Base-by-base conservation (phyloP, 2,329 filamentous ascomycete genomes). In the Stemphylium vesicarium region DNA sequence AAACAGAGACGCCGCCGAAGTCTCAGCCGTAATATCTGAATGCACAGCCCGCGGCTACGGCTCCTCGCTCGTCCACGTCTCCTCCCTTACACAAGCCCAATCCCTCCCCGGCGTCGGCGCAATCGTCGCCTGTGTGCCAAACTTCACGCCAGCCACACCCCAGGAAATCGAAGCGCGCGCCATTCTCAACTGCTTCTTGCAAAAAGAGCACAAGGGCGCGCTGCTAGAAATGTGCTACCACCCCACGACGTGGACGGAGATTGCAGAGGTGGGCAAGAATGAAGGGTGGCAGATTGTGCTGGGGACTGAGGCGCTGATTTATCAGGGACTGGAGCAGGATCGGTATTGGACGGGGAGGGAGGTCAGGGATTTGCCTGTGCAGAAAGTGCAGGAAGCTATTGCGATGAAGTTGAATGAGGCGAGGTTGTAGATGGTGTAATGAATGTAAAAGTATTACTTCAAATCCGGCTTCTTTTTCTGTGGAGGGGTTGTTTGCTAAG, bases 161-260 rank as follows among this genome's bases (percentile, higher is more conserved):
- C 82, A 82, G 24, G 90, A 95, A 78, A 78, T 81, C 24, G 77
- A 79, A 37, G 85, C 88, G 4, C 79, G 90, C 1, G 72, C 75
- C 1, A 80, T 91, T 0, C 73, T 82, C 0, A 80, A 85, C 65
- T 72, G 78, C 3, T 82, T 84, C 46, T 56, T 84, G 31, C 43
- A 53, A 22, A 80, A 80, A 49, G 69, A 79, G 26, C 76, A 82
- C 57, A 88, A 88, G 74, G 89, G 88, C 6, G 85, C 85, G 6
- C 84, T 93, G 52, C 73, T 93, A 56, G 90, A 93, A 74, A 93
- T 94, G 90, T 92, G 89, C 79, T 93, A 93, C 72, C 90, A 92
- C 70, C 90, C 90, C 0, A 74, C 81, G 2, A 87, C 88, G 0
- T 72, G 64, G 62, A 93, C 90, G 0, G 80, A 83, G 62, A 83